Conservation (phyloP, 306 rosid genomes). For the Hylodesmum podocarpum region DNA sequence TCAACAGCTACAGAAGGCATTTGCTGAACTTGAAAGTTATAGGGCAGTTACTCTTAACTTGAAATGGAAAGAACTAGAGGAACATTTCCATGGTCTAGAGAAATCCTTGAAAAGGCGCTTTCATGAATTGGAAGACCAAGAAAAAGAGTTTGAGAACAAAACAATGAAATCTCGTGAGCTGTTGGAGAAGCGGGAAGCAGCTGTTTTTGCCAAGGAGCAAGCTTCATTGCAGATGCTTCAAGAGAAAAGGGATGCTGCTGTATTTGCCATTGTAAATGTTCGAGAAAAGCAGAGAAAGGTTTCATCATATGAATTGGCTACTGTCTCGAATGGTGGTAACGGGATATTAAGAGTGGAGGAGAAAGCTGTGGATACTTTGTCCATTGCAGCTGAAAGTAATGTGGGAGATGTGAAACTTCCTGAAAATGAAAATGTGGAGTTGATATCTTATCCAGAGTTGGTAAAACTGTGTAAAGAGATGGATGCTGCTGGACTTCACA, state of each 20-base stretch:
- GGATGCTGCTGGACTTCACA: conserved; percentile 89
- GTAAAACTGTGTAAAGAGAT: conserved; percentile 75
- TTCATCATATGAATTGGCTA: conserved; percentile 46
- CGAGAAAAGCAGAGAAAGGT: conserved; percentile 80
- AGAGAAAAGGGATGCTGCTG: conserved; percentile 86
- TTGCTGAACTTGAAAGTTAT: conserved; percentile 98
- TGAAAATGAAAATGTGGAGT: conserved; percentile 45
- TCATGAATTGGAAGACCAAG: conserved; percentile 93
- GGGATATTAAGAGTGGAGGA: conserved; percentile 49
- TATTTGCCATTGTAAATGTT: conserved; percentile 63
- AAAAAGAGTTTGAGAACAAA: conserved; percentile 77
- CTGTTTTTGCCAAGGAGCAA: conserved; percentile 76
- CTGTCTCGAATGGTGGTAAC: conserved; percentile 45
- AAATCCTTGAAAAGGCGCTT: conserved; percentile 98
- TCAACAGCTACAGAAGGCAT: conserved; percentile 95
- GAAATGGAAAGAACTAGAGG: conserved; percentile 99
- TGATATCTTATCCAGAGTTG: conserved; percentile 71
- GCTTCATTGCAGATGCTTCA: conserved; percentile 74
- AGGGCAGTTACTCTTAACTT: conserved; percentile 81
- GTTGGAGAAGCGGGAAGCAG: conserved; percentile 75
- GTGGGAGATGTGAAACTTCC: conserved; percentile 46
- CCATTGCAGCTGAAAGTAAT: conserved; percentile 50
- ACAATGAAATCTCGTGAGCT: conserved; percentile 63
- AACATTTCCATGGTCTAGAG: conserved; percentile 94
- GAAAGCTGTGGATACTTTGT: conserved; percentile 53